Conservation (phyloP, 129 eudicot species). For the Rutidosis leptorrhynchoides region DNA sequence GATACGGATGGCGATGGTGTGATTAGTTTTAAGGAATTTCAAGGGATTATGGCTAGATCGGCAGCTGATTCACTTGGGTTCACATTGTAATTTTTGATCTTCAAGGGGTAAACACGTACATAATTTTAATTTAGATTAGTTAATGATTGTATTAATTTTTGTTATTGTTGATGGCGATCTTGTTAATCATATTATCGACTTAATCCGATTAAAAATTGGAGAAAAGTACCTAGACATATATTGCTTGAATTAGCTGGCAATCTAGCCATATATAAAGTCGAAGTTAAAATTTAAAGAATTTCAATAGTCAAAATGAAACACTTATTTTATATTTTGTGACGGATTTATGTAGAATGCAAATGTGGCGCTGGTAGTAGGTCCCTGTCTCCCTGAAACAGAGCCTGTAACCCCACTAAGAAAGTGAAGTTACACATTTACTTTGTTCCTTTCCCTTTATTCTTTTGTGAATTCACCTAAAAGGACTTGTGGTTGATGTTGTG, state of each 20-base stretch:
- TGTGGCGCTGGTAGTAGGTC: background rate
- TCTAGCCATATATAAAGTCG: too few relatives aligned
- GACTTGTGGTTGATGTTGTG: slow-evolving; percentile 19
- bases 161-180: background rate
- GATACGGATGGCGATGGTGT: slow-evolving; percentile 67
- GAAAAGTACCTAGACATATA: background rate
- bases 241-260: too few relatives aligned
- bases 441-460: slow-evolving; percentile 54
- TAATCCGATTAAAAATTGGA: too few relatives aligned
- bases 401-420: slow-evolving; percentile 60
- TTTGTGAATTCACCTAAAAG: slow-evolving; percentile 24
- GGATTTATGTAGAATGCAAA: background rate
- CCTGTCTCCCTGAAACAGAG: too few relatives aligned
- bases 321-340: too few relatives aligned
- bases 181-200: background rate
- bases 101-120: slow-evolving; percentile 19
- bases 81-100: slow-evolving; percentile 22
- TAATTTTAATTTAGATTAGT: slow-evolving; percentile 1
- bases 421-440: slow-evolving; percentile 57
- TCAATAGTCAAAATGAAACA: too few relatives aligned
- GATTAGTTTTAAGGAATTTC: slow-evolving; percentile 55
- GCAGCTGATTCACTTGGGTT: slow-evolving; percentile 60
- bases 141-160: background rate
- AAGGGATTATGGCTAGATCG: slow-evolving; percentile 56
- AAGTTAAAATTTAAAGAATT: too few relatives aligned